phyloP scores from a whole-genome alignment of 257 asterid genomes.

The Solanum pinnatisectum region DNA sequence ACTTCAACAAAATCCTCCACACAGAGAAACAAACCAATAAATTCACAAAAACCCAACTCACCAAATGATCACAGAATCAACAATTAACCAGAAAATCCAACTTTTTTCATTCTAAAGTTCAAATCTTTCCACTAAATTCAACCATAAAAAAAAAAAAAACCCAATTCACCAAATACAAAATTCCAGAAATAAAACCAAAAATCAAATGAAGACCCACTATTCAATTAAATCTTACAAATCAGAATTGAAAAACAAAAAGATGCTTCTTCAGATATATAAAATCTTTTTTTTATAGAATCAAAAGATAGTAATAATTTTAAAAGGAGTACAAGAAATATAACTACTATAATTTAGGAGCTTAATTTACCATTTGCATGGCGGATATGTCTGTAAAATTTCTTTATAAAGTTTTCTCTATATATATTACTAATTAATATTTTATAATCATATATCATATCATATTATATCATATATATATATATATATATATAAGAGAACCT shows the following conservation, averaged over 20 bases:
- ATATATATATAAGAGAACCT: too few species aligned
- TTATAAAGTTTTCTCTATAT: neutral
- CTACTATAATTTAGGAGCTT: neutral
- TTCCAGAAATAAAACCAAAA: neutral
- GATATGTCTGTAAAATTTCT: neutral
- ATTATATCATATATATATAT: too few species aligned
- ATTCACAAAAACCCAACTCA: neutral
- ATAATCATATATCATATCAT: too few species aligned
- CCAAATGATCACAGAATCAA: neutral
- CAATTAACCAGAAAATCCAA: neutral
- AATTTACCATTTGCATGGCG: neutral
- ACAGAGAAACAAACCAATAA: neutral
- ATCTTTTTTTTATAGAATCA: neutral
- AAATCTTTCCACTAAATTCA: constrained; percentile 2
- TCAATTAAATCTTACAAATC: neutral
- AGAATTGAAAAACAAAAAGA: neutral
- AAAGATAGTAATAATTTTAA: neutral
- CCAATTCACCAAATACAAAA: neutral
- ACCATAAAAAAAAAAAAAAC: neutral
- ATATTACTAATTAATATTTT: too few species aligned
- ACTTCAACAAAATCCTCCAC: neutral
- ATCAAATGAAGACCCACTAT: neutral
- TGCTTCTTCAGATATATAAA: neutral
- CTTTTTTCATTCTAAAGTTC: neutral
- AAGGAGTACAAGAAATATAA: neutral